Conservation (phyloP, 2,329 filamentous ascomycete genomes). For the Aspergillus sp. region DNA sequence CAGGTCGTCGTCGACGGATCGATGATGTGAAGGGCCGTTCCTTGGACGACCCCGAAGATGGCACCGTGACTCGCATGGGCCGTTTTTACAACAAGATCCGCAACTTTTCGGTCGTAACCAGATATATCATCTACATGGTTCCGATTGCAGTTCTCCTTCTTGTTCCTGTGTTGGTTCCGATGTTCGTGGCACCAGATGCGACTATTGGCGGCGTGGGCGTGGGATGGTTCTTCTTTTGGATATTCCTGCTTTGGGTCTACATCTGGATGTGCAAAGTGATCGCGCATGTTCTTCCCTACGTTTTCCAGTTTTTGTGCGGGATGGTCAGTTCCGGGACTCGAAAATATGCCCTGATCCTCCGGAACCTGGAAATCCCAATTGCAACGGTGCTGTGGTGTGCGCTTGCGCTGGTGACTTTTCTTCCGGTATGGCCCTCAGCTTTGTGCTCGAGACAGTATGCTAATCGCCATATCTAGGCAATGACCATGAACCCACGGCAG, state of each 20-base stretch:
- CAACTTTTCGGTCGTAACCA: conserved; percentile 61
- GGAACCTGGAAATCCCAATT: conserved; percentile 58
- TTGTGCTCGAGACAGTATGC: conserved; percentile 8
- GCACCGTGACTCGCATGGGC: conserved; percentile 58
- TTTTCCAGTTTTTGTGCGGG: conserved; percentile 61
- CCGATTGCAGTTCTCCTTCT: conserved; percentile 58
- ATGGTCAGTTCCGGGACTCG: conserved; percentile 63
- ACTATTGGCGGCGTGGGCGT: conserved; percentile 56
- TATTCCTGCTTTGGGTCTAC: conserved; percentile 63
- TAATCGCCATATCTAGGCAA: conserved; percentile 27
- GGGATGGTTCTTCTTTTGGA: conserved; percentile 63
- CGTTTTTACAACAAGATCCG: conserved; percentile 59
- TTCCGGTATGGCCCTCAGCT: conserved; percentile 39
- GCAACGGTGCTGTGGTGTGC: conserved; percentile 61
- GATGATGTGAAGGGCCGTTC: conserved; percentile 29
- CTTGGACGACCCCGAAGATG: conserved; percentile 47
- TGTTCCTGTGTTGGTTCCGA: conserved; percentile 62
- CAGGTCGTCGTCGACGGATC: conserved; percentile 35
- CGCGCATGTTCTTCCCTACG: conserved; percentile 55
- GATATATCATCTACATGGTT: conserved; percentile 62
- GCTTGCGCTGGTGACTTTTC: conserved; percentile 58
- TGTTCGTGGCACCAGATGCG: conserved; percentile 46
- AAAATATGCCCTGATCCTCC: conserved; percentile 61
- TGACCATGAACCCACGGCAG: conserved; percentile 43
- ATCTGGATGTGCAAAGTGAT: conserved; percentile 62